Conservation (phyloP, 1,284 basidiomycete species). For the Trametes versicolor region DNA sequence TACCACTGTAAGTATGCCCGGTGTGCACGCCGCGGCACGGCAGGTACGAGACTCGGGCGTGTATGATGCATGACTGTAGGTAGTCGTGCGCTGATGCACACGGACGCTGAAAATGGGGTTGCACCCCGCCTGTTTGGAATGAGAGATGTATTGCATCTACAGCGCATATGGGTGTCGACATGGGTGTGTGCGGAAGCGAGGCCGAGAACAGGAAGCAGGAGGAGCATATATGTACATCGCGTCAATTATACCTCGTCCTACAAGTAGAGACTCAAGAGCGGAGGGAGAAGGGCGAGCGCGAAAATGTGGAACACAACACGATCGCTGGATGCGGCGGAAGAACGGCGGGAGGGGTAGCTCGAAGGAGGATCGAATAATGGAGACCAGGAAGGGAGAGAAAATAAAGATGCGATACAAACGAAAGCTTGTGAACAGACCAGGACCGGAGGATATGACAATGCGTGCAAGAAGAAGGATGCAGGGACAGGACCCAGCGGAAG, state of each 20-base stretch:
- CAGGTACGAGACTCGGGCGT: not conserved
- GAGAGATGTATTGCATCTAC: conserved; percentile 11
- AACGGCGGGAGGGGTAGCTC: not conserved
- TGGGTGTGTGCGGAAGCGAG: not conserved
- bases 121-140: not conserved
- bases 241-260: conserved; percentile 36
- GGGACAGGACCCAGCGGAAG: not conserved
- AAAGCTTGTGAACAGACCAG: conserved; percentile 17
- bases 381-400: conserved; percentile 18
- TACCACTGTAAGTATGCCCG: too few relatives aligned
- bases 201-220: not conserved
- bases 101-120: too few relatives aligned
- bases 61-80: too few relatives aligned
- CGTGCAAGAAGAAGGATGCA: conserved; percentile 6
- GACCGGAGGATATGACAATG: conserved; percentile 4
- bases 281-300: conserved; percentile 3
- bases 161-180: not conserved
- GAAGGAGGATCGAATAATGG: not conserved
- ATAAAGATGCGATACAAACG: conserved; percentile 36
- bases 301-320: conserved; percentile 18
- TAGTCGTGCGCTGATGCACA: too few relatives aligned
- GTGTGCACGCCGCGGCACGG: not conserved
- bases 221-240: conserved; percentile 33
- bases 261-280: conserved; percentile 18
- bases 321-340: not conserved